Base-by-base conservation (phyloP, 2,329 filamentous ascomycete genomes). In the Apiospora saccharicola region DNA sequence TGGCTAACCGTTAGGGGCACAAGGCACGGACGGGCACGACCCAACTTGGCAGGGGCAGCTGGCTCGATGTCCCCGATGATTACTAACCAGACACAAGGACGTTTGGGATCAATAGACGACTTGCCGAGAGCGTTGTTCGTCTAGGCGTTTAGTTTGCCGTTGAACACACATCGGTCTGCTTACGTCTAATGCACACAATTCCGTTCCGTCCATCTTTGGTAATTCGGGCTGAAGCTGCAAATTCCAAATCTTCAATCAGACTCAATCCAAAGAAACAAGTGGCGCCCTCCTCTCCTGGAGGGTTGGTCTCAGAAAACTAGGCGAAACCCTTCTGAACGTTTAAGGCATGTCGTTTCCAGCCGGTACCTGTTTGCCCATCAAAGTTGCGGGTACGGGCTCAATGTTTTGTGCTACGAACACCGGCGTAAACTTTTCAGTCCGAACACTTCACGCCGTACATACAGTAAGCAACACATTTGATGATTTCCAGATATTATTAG, bases 31-130 rank as follows among this genome's bases (percentile, higher is more conserved):
- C 57, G 57, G 57, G 8, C n/a, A 64, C 8, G 10, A 64, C 19
- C 57, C 57, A 34, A 64, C 57, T 64, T 41, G 57, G 57, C 57
- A 64, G 57, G 57, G 57, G 57, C 26, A 64, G 57, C 34, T 41
- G 34, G 10, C 34, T 64, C 26, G 26, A 30, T 30, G 4, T 30
- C 26, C 57, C 19, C 19, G 57, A 64, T 64, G 57, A 64, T 34
- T 34, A 51, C 8, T 26, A 13, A 26, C 8, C 22, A 14, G 24
- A 49, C 8, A 41, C 16, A 19, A 19, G 22, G 46, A 47, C 46
- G 16, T 8, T 47, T 22, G 51, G 46, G 46, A 49, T n/a, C 19
- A 49, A 49, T 53, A 53, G 22, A 53, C 49, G 49, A 53, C 13
- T 10, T 13, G 49, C 49, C 24, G 49, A 53, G 49, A 26, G 49